Evolutionary conservation across 805 yeast species (phyloP), one percentile per base, ranked within the genome.

Genomic region (Scheffersomyces ergatensis): DNA sequence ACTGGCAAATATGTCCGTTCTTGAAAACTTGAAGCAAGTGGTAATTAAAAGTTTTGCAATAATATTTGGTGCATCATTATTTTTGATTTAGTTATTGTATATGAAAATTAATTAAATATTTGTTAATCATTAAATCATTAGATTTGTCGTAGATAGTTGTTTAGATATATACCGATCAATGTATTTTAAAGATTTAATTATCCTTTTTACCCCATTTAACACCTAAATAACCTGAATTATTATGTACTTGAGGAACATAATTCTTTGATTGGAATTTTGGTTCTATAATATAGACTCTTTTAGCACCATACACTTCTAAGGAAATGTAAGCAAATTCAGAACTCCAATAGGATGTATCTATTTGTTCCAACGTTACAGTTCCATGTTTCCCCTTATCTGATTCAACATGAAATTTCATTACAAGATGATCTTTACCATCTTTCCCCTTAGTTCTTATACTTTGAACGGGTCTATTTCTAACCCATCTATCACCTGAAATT

Each of bases 331-430:
- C 68, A 57, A 85, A 82, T 38, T 84, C 85, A 24, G 89, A 85
- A 45, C 77, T 66, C 69, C 78, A 79, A 46, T 77, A 77, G 13
- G 79, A 76, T 36, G 76, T 78, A 50, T 85, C 89, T 32, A 85
- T 71, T 39, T 93, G 92, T 62, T 90, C 97, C 50, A 89, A 72
- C 43, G 83, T 80, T 2, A 85, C 95, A 13, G 82, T 69, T 9
- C 88, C 97, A 45, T 76, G 76, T 40, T 68, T 77, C 1, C 74
- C 74, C 17, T 70, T 59, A 24, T 75, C 76, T 32, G 95, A 82
- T 58, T 87, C 90, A 32, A 90, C 92, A 54, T 85, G 89, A 63
- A 89, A 89, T 58, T 84, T 81, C 93, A 90, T 85, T 43, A 81
- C 70, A 52, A 86, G 72, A 51, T 85, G 95, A 49, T 86, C 93